Evolutionary conservation across 2,329 filamentous ascomycete genomes (phyloP).

Genomic region (Arthroderma sp.): DNA sequence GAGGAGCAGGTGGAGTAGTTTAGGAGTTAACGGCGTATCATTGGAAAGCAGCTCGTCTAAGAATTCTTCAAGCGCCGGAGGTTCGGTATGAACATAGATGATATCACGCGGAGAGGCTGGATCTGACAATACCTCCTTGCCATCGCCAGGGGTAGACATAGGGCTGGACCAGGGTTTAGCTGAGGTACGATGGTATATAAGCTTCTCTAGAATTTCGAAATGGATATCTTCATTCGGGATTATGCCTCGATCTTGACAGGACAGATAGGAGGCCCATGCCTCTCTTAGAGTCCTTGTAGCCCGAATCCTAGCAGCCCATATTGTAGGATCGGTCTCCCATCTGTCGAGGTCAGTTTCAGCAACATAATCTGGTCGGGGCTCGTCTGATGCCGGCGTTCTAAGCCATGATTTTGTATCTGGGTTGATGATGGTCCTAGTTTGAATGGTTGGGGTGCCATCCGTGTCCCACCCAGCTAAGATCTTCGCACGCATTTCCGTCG

Average conservation of each 20-base stretch:
- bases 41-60: conserved; percentile 37
- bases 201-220: conserved; percentile 44
- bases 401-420: conserved; percentile 11
- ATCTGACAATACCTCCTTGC: conserved; percentile 40
- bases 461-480: conserved; percentile 51
- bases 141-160: conserved; percentile 41
- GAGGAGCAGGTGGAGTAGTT: conserved; percentile 40
- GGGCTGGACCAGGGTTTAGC: not conserved
- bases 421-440: conserved; percentile 35
- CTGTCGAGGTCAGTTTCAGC: conserved; percentile 4
- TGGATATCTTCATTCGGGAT: conserved; percentile 33
- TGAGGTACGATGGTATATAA: conserved; percentile 26
- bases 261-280: conserved; percentile 52
- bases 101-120: conserved; percentile 44
- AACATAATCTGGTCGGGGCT: not conserved
- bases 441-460: conserved; percentile 50
- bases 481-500: conserved; percentile 41
- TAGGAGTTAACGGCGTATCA: conserved; percentile 29
- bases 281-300: conserved; percentile 49
- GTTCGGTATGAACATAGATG: conserved; percentile 42
- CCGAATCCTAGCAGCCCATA: conserved; percentile 46
- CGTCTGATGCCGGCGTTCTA: conserved; percentile 5
- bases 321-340: conserved; percentile 15
- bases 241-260: conserved; percentile 35
- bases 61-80: conserved; percentile 41